These are phyloP conservation scores for Pseudogymnoascus pannorum DNA, from an alignment of 2,329 filamentous ascomycete genomes.

Conservation along the genomic window DNA sequence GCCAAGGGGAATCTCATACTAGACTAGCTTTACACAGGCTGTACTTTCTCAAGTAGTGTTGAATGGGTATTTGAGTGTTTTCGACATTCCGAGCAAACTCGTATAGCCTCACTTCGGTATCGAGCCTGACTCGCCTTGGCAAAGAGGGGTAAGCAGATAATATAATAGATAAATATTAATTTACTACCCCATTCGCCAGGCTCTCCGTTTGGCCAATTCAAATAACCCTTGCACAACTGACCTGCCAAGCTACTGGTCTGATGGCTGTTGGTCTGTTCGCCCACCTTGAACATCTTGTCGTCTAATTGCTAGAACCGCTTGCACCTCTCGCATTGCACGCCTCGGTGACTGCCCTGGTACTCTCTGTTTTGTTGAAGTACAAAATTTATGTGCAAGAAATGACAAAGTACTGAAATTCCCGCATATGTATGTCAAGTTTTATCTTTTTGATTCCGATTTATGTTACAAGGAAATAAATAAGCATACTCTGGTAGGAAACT, in stretches of 20 bases:
- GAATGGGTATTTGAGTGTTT: neutral
- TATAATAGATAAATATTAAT: constrained; percentile 6
- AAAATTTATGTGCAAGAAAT: too few relatives aligned
- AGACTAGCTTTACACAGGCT: neutral
- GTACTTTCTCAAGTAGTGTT: neutral
- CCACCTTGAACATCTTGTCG: neutral
- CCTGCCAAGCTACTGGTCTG: neutral
- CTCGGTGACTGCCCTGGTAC: too few relatives aligned
- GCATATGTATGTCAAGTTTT: too few relatives aligned
- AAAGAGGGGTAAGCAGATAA: constrained; percentile 2
- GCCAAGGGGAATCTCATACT: neutral
- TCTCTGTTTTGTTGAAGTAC: too few relatives aligned
- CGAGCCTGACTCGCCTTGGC: neutral
- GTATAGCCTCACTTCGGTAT: neutral
- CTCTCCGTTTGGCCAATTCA: neutral
- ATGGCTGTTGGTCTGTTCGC: neutral
- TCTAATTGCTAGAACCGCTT: neutral
- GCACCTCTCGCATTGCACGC: too few relatives aligned
- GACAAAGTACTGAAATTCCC: too few relatives aligned
- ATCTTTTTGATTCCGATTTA: too few relatives aligned
- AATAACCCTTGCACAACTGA: neutral
- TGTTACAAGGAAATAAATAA: too few relatives aligned
- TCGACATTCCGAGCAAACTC: neutral
- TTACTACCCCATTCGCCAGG: neutral
- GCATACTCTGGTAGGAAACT: too few relatives aligned